Evolutionary conservation across 805 yeast species (phyloP).

Genomic region (Candida qinlingensis): DNA sequence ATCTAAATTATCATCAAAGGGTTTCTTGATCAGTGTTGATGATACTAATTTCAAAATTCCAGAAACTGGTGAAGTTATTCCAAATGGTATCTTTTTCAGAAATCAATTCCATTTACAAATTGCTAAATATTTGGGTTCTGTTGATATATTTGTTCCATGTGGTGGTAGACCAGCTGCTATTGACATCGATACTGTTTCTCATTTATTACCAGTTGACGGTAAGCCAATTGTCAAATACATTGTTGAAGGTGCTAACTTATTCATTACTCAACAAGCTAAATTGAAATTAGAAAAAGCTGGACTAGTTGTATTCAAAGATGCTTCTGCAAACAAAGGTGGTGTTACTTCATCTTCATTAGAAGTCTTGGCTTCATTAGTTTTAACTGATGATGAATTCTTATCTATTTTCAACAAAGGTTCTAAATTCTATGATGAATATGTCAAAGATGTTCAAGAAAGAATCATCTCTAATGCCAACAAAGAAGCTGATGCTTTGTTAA

Average conservation of each 20-base stretch:
- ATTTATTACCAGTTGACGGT: constrained; percentile 68
- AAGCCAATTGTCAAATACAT: constrained; percentile 75
- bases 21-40: constrained; percentile 81
- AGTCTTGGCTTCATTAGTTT: constrained; percentile 89
- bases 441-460: constrained; percentile 71
- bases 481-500: constrained; percentile 88
- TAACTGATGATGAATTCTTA: constrained; percentile 79
- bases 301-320: constrained; percentile 84
- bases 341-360: constrained; percentile 95
- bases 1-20: constrained; percentile 61
- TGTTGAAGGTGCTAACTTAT: constrained; percentile 96
- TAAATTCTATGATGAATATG: constrained; percentile 75
- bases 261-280: constrained; percentile 92
- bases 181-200: constrained; percentile 74
- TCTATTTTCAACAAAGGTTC: constrained; percentile 70
- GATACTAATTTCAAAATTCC: constrained; percentile 79
- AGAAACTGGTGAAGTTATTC: constrained; percentile 56
- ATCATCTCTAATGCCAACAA: constrained; percentile 72
- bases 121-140: constrained; percentile 54
- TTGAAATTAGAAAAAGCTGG: constrained; percentile 83
- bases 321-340: constrained; percentile 97
- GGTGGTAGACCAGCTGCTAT: constrained; percentile 98
- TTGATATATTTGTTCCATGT: constrained; percentile 92
- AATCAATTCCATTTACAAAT: constrained; percentile 81
- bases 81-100: constrained; percentile 86